Evolutionary conservation across 495 filamentous ascomycete genomes (phyloP).

Genomic region (Xylaria acuta): DNA sequence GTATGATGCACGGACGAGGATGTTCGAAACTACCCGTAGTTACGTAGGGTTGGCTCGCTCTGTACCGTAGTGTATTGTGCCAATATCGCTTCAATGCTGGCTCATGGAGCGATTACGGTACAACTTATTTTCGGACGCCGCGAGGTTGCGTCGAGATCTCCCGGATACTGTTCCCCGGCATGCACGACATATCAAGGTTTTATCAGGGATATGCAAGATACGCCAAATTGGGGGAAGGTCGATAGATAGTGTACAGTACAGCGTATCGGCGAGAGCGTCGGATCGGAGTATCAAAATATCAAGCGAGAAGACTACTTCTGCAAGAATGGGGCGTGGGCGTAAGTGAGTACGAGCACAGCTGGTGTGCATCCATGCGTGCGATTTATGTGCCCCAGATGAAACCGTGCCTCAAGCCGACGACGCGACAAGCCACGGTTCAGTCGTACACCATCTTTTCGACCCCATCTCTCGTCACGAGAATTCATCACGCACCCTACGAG

Average conservation of each 20-base stretch:
- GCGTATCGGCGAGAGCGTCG: neutral
- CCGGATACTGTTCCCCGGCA: conserved; percentile 23
- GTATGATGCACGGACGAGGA: conserved; percentile 14
- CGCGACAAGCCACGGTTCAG: neutral
- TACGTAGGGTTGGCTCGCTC: conserved; percentile 9
- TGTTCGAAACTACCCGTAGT: conserved; percentile 6
- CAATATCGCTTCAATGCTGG: conserved; percentile 11
- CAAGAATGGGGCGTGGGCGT: neutral
- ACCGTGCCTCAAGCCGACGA: conserved; percentile 13
- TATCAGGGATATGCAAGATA: conserved; percentile 10
- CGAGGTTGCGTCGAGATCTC: conserved; percentile 23
- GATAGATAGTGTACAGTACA: neutral
- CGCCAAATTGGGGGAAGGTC: neutral
- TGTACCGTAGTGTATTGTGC: neutral
- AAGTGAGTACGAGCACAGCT: neutral
- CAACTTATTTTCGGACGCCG: neutral
- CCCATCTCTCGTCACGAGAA: conserved; percentile 18
- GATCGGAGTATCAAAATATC: neutral
- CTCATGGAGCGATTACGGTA: neutral
- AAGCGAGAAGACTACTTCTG: neutral
- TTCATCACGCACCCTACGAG: neutral
- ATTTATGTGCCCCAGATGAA: conserved; percentile 5
- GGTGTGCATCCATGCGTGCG: neutral
- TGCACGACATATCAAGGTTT: conserved; percentile 15
- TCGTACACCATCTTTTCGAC: conserved; percentile 9